These are phyloP conservation scores for Massarina eburnea DNA, from an alignment of 2,329 filamentous ascomycete genomes.

Conservation along the genomic window DNA sequence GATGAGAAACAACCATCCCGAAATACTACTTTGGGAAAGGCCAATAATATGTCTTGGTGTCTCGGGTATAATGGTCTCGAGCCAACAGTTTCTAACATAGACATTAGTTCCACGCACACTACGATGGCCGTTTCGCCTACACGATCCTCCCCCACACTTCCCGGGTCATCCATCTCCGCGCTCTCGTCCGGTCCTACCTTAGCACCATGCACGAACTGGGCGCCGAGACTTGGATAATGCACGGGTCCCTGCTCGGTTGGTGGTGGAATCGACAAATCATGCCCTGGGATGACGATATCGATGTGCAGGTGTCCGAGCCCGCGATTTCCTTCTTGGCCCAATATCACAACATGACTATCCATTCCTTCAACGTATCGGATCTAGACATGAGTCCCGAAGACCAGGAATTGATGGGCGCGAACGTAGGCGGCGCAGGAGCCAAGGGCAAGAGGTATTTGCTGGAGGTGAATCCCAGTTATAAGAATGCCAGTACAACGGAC, in stretches of 20 bases:
- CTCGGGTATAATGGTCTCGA: not conserved
- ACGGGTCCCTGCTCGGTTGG: conserved; percentile 63
- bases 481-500: conserved; percentile 49
- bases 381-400: not conserved
- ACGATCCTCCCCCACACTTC: conserved; percentile 49
- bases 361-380: conserved; percentile 32
- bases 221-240: conserved; percentile 65
- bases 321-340: conserved; percentile 58
- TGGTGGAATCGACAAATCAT: conserved; percentile 65
- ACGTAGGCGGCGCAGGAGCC: too few species aligned
- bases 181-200: conserved; percentile 59
- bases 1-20: too few species aligned
- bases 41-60: not conserved
- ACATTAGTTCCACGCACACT: conserved; percentile 56
- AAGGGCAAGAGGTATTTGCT: conserved; percentile 52
- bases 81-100: not conserved
- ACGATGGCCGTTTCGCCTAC: conserved; percentile 59
- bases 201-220: conserved; percentile 59
- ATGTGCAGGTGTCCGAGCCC: conserved; percentile 59
- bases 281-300: conserved; percentile 64
- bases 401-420: conserved; percentile 25
- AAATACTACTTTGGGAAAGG: too few species aligned
- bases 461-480: conserved; percentile 61
- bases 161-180: conserved; percentile 51
- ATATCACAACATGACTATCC: conserved; percentile 65